Percentiles rank a stretch among this genome's conserved stretches.
Conservation (phyloP, 1,139 yeast genomes). For the Trichomonascaceae sp. region DNA sequence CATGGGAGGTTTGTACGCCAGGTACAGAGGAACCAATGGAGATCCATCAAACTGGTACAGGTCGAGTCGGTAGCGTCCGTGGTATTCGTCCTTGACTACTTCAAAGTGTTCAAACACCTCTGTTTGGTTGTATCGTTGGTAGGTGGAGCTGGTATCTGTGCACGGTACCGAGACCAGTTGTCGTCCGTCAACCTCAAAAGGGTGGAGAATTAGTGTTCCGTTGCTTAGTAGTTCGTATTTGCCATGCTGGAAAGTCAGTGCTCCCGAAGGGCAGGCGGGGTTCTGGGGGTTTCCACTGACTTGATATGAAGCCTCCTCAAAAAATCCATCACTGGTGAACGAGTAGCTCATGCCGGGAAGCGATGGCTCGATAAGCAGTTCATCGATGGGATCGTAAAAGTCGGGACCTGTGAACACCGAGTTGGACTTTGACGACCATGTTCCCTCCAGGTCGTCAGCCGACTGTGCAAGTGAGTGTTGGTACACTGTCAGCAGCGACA, state of each 20-base stretch:
- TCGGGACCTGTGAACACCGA: slow-evolving; percentile 96
- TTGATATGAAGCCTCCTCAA: slow-evolving; percentile 80
- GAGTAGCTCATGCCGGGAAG: slow-evolving; percentile 90
- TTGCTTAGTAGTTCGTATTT: slow-evolving; percentile 47
- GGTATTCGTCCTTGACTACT: slow-evolving; percentile 59
- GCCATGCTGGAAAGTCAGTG: slow-evolving; percentile 82
- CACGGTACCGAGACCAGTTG: slow-evolving; percentile 86
- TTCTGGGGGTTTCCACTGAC: slow-evolving; percentile 56
- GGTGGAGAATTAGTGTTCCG: slow-evolving; percentile 58
- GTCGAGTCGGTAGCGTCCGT: slow-evolving; percentile 67
- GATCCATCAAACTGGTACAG: slow-evolving; percentile 75
- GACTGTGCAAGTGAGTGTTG: background rate
- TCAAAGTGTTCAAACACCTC: slow-evolving; percentile 45
- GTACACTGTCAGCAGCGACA: no score
- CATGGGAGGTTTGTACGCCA: slow-evolving; percentile 87
- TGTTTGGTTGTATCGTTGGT: slow-evolving; percentile 58
- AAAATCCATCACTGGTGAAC: slow-evolving; percentile 81
- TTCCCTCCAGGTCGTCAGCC: slow-evolving; percentile 37
- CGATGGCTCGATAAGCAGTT: slow-evolving; percentile 84
- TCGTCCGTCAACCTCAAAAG: slow-evolving; percentile 83
- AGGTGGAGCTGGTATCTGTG: slow-evolving; percentile 38
- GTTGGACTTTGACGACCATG: slow-evolving; percentile 90
- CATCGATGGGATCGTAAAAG: slow-evolving; percentile 91
- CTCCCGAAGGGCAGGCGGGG: slow-evolving; percentile 76
- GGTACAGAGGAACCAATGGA: slow-evolving; percentile 71